A percentile compares a stretch with the other conserved stretches of the same genome.
phyloP scores from a whole-genome alignment of 2,329 filamentous ascomycete genomes.

The Zasmidium angulare region DNA sequence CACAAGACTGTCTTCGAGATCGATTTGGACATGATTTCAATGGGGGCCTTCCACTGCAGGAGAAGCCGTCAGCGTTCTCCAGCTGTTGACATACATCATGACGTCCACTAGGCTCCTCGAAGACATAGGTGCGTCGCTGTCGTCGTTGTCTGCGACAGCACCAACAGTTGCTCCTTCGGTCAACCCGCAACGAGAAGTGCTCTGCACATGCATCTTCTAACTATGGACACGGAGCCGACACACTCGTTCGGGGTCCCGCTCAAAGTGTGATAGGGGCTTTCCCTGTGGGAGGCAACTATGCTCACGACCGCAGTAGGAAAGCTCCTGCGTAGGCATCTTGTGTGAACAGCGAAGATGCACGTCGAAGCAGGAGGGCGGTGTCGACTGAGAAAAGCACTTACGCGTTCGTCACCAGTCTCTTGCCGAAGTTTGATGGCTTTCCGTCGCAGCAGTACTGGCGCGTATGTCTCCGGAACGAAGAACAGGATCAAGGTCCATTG shows the following conservation, averaged over 20 bases:
- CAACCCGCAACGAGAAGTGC: not conserved
- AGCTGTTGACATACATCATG: not conserved
- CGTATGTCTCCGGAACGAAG: constrained; percentile 70
- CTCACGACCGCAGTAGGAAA: too few relatives aligned
- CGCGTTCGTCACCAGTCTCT: constrained; percentile 66
- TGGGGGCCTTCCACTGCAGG: constrained; percentile 69
- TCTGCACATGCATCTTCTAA: not conserved
- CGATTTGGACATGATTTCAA: constrained; percentile 70
- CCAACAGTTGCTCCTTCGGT: not conserved
- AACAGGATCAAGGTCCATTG: constrained; percentile 65
- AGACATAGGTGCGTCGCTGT: not conserved
- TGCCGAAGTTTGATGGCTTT: constrained; percentile 71
- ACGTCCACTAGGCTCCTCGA: not conserved
- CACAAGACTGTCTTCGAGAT: constrained; percentile 55
- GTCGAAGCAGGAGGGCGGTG: not conserved
- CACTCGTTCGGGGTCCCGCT: too few relatives aligned
- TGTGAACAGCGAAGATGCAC: too few relatives aligned
- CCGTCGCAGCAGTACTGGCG: constrained; percentile 65
- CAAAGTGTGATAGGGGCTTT: too few relatives aligned
- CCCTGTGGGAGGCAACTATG: too few relatives aligned
- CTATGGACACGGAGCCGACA: not conserved
- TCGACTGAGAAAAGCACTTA: constrained; percentile 2
- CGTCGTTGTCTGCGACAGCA: not conserved
- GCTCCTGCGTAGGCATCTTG: too few relatives aligned
- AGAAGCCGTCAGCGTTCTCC: not conserved